Evolutionary conservation across 2,329 filamentous ascomycete species (phyloP).

Genomic region (Lasiodiplodia sp.): DNA sequence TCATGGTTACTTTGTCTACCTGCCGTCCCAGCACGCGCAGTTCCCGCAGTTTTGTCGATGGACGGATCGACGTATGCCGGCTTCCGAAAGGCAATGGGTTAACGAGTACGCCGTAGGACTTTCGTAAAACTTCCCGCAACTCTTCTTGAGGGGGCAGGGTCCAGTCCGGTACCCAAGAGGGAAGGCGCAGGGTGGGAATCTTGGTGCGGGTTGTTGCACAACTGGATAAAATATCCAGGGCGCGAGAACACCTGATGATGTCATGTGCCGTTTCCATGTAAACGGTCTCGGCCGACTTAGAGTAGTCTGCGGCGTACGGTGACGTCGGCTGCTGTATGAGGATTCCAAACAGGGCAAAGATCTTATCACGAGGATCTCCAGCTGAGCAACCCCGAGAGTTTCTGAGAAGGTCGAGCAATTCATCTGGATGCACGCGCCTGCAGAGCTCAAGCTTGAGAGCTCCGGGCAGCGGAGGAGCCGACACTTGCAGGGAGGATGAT

Average conservation of each 20-base stretch:
- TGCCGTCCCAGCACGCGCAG: too few species aligned
- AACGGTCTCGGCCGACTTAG: not conserved
- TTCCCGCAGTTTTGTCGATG: too few species aligned
- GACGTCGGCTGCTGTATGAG: too few species aligned
- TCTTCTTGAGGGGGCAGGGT: too few species aligned
- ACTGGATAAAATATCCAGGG: not conserved
- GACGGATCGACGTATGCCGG: too few species aligned
- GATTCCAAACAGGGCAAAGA: not conserved
- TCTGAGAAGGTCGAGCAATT: not conserved
- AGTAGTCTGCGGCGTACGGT: not conserved
- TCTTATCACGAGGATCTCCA: not conserved
- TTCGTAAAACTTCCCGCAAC: too few species aligned
- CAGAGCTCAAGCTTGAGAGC: too few species aligned
- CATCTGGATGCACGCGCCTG: not conserved
- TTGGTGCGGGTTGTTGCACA: not conserved
- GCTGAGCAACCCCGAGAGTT: not conserved
- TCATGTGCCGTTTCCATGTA: not conserved
- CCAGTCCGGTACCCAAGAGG: not conserved
- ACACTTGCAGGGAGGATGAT: too few species aligned
- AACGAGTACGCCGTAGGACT: too few species aligned
- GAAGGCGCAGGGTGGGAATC: not conserved
- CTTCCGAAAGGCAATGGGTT: too few species aligned
- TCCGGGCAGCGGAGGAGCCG: too few species aligned
- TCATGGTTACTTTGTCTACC: too few species aligned
- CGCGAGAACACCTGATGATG: not conserved